Conservation (phyloP, 306 rosid species). For the Vigna radiata region DNA sequence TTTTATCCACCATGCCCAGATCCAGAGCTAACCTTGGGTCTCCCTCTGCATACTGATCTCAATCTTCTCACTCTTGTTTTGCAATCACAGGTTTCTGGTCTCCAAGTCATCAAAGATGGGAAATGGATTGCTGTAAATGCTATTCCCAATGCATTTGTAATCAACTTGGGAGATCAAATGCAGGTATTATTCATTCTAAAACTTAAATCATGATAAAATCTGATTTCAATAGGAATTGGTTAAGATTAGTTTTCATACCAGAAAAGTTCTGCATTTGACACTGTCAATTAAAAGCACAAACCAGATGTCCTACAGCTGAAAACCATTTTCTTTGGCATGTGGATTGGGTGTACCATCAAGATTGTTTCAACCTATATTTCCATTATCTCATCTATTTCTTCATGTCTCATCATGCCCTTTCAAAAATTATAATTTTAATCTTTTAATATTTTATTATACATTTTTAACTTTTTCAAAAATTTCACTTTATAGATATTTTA, state of each 20-base stretch:
- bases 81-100: conserved; percentile 53
- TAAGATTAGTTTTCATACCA: too few relatives aligned
- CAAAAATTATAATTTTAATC: too few relatives aligned
- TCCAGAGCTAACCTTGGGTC: conserved; percentile 39
- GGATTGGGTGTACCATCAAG: too few relatives aligned
- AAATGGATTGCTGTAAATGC: conserved; percentile 56
- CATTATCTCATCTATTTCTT: too few relatives aligned
- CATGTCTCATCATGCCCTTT: too few relatives aligned
- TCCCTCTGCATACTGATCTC: conserved; percentile 46
- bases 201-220: too few relatives aligned
- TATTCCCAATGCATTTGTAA: conserved; percentile 52
- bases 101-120: conserved; percentile 61
- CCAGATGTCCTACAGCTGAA: background rate
- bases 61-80: conserved; percentile 50
- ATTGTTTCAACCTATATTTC: too few relatives aligned
- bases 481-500: too few relatives aligned
- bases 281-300: background rate
- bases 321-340: background rate
- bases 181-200: conserved; percentile 40
- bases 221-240: too few relatives aligned
- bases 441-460: too few relatives aligned
- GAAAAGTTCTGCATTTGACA: background rate
- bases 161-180: conserved; percentile 65
- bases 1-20: conserved; percentile 41
- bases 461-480: too few relatives aligned